Conservation (phyloP, 2,329 filamentous ascomycete species). For the Colletotrichum spaethianum region DNA sequence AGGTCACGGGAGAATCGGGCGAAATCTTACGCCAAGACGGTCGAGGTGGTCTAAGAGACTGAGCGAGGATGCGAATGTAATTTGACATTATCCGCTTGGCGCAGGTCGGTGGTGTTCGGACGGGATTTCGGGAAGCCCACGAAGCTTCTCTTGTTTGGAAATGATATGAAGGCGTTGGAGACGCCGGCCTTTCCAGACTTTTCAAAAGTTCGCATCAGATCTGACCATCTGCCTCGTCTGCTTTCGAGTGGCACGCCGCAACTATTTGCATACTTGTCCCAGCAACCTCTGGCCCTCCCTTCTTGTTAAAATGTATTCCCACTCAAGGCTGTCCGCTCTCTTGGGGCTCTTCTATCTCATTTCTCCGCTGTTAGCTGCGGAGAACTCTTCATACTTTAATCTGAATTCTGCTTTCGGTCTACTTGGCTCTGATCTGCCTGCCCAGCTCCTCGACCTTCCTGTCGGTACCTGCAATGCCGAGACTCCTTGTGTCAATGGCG, state of each 20-base stretch:
- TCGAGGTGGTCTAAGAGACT: neutral
- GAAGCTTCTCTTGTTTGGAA: neutral
- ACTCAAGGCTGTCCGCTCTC: neutral
- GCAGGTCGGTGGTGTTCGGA: slow-evolving; percentile 2
- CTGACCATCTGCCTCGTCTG: slow-evolving; percentile 3
- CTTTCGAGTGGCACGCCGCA: slow-evolving; percentile 14
- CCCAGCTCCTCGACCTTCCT: slow-evolving; percentile 2
- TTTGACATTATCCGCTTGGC: slow-evolving; percentile 1
- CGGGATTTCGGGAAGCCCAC: slow-evolving; percentile 5
- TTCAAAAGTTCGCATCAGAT: slow-evolving; percentile 7
- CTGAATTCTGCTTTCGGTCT: slow-evolving; percentile 20
- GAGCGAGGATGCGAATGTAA: no score
- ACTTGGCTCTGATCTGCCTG: slow-evolving; percentile 6
- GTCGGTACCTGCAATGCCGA: slow-evolving; percentile 41
- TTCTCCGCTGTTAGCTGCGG: slow-evolving; percentile 8
- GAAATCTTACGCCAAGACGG: slow-evolving; percentile 4
- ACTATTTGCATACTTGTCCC: slow-evolving; percentile 6
- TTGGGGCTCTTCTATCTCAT: slow-evolving; percentile 4
- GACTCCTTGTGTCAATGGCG: slow-evolving; percentile 44
- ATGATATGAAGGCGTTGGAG: slow-evolving; percentile 5
- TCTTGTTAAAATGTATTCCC: slow-evolving; percentile 6
- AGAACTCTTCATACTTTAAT: slow-evolving; percentile 12
- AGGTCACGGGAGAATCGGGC: slow-evolving; percentile 1
- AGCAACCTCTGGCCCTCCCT: slow-evolving; percentile 3
- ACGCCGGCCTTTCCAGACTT: slow-evolving; percentile 7